Percentiles rank a stretch among this genome's conserved stretches.
Evolutionary conservation across 2,329 filamentous ascomycete genomes (phyloP).

Genomic region (Cladosporium sp.): DNA sequence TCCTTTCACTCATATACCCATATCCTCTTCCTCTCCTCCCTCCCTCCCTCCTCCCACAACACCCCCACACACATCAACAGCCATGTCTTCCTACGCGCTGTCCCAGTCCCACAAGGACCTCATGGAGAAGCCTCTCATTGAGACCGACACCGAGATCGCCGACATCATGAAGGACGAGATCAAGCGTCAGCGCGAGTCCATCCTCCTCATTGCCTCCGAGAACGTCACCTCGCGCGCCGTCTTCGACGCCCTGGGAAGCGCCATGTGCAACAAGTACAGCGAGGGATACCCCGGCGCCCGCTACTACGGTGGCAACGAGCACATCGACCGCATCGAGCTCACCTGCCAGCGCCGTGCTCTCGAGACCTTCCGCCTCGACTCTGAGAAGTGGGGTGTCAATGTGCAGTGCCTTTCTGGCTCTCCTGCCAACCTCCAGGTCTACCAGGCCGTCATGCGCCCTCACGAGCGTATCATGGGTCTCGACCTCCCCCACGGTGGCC

Average conservation of each 20-base stretch:
- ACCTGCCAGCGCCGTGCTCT: constrained; percentile 94
- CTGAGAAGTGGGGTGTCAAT: constrained; percentile 95
- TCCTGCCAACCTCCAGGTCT: constrained; percentile 76
- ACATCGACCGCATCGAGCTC: constrained; percentile 94
- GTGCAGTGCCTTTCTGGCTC: constrained; percentile 88
- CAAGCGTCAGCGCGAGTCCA: constrained; percentile 95
- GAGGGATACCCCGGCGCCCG: constrained; percentile 97
- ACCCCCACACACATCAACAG: not conserved
- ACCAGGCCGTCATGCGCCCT: constrained; percentile 86
- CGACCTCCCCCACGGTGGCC: constrained; percentile 92
- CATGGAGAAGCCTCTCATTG: constrained; percentile 91
- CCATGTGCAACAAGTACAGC: constrained; percentile 97
- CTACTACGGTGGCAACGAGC: constrained; percentile 99
- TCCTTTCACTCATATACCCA: not conserved
- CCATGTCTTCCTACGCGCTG: constrained; percentile 56
- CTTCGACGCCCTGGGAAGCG: constrained; percentile 92
- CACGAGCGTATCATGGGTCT: constrained; percentile 97
- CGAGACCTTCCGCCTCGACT: constrained; percentile 82
- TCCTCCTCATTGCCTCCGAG: constrained; percentile 97
- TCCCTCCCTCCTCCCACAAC: not conserved
- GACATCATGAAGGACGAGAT: constrained; percentile 97
- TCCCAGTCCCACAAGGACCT: constrained; percentile 69
- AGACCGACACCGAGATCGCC: constrained; percentile 90
- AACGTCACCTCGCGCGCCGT: constrained; percentile 99
- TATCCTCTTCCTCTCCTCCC: not conserved